These are phyloP conservation scores for Hansenula anomala DNA, from an alignment of 1,139 yeast genomes.

Conservation along the genomic window DNA sequence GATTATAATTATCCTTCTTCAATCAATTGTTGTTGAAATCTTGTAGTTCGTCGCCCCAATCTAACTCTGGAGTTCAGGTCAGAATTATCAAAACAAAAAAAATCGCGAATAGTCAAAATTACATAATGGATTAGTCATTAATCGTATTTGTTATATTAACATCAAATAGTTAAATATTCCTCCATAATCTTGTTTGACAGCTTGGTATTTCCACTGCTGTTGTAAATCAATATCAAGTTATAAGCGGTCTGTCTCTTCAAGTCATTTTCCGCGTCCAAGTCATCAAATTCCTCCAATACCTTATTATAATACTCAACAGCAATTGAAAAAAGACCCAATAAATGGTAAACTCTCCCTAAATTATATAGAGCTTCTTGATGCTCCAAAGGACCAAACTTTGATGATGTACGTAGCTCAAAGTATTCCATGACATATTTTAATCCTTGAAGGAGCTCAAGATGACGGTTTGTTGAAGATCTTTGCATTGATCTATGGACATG, in stretches of 20 bases:
- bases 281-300: slow-evolving; percentile 39
- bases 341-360: slow-evolving; percentile 79
- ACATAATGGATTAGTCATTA: background rate
- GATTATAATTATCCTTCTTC: too few species aligned
- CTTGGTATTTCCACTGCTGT: slow-evolving; percentile 63
- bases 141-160: too few species aligned
- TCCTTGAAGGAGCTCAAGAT: slow-evolving; percentile 84
- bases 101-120: background rate
- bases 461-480: slow-evolving; percentile 79
- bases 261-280: slow-evolving; percentile 33
- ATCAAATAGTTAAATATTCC: slow-evolving; percentile 40
- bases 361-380: slow-evolving; percentile 80
- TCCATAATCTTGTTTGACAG: slow-evolving; percentile 63
- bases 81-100: too few species aligned
- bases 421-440: slow-evolving; percentile 74
- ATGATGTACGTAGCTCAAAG: slow-evolving; percentile 36
- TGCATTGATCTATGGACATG: slow-evolving; percentile 94
- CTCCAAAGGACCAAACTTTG: slow-evolving; percentile 40
- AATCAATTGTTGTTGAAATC: too few species aligned
- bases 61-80: too few species aligned
- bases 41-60: too few species aligned
- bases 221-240: slow-evolving; percentile 71
- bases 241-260: slow-evolving; percentile 79
- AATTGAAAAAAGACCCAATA: slow-evolving; percentile 66
- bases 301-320: slow-evolving; percentile 71